Evolutionary conservation across 2,329 filamentous ascomycete genomes (phyloP), one percentile per base, ranked within the genome.

Genomic region (Rhinocladiella similis): DNA sequence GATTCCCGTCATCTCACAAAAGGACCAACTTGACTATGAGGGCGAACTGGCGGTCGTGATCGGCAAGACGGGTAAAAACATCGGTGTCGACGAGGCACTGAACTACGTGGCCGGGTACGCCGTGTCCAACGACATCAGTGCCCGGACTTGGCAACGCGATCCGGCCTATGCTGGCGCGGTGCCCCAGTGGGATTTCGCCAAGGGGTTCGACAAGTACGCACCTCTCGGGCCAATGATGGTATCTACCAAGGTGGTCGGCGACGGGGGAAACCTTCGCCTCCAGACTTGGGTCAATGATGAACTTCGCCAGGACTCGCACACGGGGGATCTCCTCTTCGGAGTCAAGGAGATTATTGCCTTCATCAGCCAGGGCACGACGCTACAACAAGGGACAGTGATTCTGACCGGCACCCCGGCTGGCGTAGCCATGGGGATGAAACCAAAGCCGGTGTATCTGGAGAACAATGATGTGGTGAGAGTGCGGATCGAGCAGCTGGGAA

Each of bases 101-200:
- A 65, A 70, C 0, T 82, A 83, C 60, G 73, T 85, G 6, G 77
- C 77, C 1, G 83, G 75, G 5, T 85, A 83, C 64, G 77, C 78
- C 0, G 70, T 69, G 27, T 80, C 80, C 27, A 85, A 85, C 60
- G 82, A 85, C 60, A 72, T 85, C 1, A 80, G 78, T 0, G 74
- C 76, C 0, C 75, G 82, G 0, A 80, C 81, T 58, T 69, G 77
- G 33, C 82, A 85, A 60, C 69, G 78, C 3, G 76, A 83, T 18
- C 76, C 78, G 0, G 67, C 66, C 0, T 69, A 76, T 1, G 80
- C 81, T 0, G 80, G 81, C 0, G 73, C 69, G 0, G 77, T 83
- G 0, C 81, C 80, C 0, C 82, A 85, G 64, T 84, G 79, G 78
- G 75, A 77, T 0, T 84, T 83, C 60, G 76, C 73, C 14, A 84